Percentiles rank a stretch among this genome's conserved stretches.
phyloP scores from a whole-genome alignment of 768 basidiomycete species.

The Amanita exitialis region DNA sequence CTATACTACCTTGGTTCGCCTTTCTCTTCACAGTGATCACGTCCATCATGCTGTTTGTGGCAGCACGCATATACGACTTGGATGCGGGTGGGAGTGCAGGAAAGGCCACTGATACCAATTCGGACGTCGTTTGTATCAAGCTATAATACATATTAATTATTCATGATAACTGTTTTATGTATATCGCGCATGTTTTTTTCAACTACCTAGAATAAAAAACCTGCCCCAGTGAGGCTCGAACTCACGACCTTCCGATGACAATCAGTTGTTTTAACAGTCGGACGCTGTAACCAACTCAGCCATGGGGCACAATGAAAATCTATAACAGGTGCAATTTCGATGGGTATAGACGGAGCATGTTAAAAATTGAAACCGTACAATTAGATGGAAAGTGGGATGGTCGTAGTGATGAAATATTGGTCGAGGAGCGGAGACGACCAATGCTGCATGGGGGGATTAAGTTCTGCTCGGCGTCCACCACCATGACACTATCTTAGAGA shows the following conservation, averaged over 20 bases:
- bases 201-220: background rate
- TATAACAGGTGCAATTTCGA: background rate
- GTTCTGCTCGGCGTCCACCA: conserved; percentile 10
- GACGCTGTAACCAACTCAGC: conserved; percentile 74
- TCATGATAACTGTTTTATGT: background rate
- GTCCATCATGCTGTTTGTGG: conserved; percentile 13
- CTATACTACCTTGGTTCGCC: conserved; percentile 11
- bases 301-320: conserved; percentile 41
- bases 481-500: conserved; percentile 43
- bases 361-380: background rate
- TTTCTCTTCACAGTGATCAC: conserved; percentile 17
- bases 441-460: background rate
- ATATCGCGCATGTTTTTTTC: too few relatives aligned
- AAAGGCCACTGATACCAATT: background rate
- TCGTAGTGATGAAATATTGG: background rate
- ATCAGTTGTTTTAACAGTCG: conserved; percentile 42
- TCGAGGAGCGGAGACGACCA: background rate
- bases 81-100: too few relatives aligned
- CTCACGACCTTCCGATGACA: conserved; percentile 56
- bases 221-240: conserved; percentile 67
- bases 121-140: background rate
- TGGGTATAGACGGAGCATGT: background rate
- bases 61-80: background rate
- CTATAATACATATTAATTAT: too few relatives aligned
- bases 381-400: background rate